These are phyloP conservation scores for Giardia muris DNA, from an alignment of 208 protist genomes.

Conservation along the genomic window DNA sequence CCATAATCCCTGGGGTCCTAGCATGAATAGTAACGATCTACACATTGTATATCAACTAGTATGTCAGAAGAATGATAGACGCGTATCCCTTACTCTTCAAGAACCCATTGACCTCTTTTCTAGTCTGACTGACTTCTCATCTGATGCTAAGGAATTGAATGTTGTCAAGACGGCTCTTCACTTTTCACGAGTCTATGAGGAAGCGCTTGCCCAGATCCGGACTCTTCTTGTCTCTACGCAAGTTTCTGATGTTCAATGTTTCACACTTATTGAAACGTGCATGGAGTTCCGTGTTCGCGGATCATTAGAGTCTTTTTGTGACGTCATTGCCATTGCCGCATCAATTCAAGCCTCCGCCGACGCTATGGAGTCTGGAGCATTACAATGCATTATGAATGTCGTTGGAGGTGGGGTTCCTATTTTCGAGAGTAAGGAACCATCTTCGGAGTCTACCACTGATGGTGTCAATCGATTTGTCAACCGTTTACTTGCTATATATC, in stretches of 20 bases:
- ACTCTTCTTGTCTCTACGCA: neutral
- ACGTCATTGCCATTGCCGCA: neutral
- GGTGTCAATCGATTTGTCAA: neutral
- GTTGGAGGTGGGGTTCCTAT: neutral
- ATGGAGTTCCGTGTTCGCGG: neutral
- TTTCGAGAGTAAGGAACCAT: neutral
- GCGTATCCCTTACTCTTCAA: neutral
- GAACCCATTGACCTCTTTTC: neutral
- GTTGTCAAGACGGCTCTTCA: neutral
- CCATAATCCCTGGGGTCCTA: neutral
- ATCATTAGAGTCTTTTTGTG: neutral
- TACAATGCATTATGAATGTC: neutral
- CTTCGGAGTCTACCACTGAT: neutral
- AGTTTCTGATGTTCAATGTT: neutral
- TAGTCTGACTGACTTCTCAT: neutral
- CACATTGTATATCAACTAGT: neutral
- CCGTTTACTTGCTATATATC: neutral
- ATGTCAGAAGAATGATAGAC: constrained; percentile 2
- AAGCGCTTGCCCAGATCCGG: neutral
- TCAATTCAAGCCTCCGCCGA: neutral
- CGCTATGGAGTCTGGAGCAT: neutral
- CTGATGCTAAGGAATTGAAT: neutral
- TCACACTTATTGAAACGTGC: neutral
- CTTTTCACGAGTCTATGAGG: neutral
- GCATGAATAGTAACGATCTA: neutral